Base-by-base conservation (phyloP, 2,329 filamentous ascomycete species). In the Hyphodiscus sp. region DNA sequence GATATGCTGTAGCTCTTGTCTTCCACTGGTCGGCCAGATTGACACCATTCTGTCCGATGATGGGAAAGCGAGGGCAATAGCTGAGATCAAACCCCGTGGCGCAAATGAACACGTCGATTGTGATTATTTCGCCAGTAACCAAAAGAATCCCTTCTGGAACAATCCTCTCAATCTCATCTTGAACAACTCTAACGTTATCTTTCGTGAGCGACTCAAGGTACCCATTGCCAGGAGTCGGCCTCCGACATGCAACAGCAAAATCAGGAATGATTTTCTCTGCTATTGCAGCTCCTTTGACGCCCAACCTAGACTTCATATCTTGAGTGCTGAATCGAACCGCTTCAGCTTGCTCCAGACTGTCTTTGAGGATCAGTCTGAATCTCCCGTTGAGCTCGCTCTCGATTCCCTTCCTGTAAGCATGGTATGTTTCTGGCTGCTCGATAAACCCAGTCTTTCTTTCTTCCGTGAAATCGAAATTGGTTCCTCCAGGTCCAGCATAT, bases 131-230 rank as follows among this genome's bases (percentile, higher is more conserved):
- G 8, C 65, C 68, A 20, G 62, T 63, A 1, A 52, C 57, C 1
- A 69, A 59, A 19, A 66, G 41, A n/a, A 73, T 59, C 1, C 70
- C 69, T 6, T 56, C 62, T 18, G 66, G 59, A 0, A 67, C 70
- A 42, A 74, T 51, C 58, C 71, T 69, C 20, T 73, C 65, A 42
- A 77, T 67, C 58, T 76, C 76, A 56, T 80, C 76, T 30, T 67
- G 61, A 1, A 70, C 63, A 19, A 71, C 58, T 6, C 67, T 57
- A 26, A 71, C 64, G 38, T 72, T 70, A 1, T 58, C 45, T 54
- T 66, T 59, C 33, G 67, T 61, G 2, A 71, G 56, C 0, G 69
- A 61, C 33, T 69, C 67, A 41, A 71, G 65, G 54, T 71, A 72
- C 18, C 69, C 67, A 1, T 68, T 62, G 1, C 70, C 72, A 1